Conservation (phyloP, 2,329 filamentous ascomycete genomes). For the Bimuria novae-zelandiae region DNA sequence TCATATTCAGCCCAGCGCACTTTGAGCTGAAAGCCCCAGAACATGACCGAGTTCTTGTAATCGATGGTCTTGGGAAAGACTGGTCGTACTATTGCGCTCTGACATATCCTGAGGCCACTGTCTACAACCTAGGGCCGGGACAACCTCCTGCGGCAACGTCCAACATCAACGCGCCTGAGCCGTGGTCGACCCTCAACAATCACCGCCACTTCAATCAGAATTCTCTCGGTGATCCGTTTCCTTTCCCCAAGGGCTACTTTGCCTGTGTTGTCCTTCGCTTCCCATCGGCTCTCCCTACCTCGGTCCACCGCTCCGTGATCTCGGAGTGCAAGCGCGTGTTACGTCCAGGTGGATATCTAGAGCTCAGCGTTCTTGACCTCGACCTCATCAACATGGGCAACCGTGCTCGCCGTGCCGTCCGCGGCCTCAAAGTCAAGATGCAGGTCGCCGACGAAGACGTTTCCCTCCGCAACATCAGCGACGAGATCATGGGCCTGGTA, state of each 20-base stretch:
- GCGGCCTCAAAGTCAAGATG: slow-evolving; percentile 72
- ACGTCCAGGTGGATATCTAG: slow-evolving; percentile 77
- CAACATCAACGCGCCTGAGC: slow-evolving; percentile 25
- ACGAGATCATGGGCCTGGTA: slow-evolving; percentile 66
- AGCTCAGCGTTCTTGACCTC: slow-evolving; percentile 76
- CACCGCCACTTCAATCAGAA: slow-evolving; percentile 75
- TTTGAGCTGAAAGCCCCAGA: slow-evolving; percentile 66
- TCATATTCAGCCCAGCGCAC: slow-evolving; percentile 79
- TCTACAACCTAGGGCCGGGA: slow-evolving; percentile 68
- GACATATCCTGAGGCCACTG: slow-evolving; percentile 73
- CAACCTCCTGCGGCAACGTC: slow-evolving; percentile 25
- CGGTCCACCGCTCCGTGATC: slow-evolving; percentile 71
- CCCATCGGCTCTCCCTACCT: slow-evolving; percentile 69
- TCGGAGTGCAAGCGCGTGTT: slow-evolving; percentile 77
- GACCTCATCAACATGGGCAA: slow-evolving; percentile 84
- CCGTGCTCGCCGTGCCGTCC: slow-evolving; percentile 68
- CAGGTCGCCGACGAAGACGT: slow-evolving; percentile 64
- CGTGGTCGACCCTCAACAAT: slow-evolving; percentile 58
- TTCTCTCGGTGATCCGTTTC: slow-evolving; percentile 68
- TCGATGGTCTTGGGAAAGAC: slow-evolving; percentile 86
- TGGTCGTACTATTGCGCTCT: slow-evolving; percentile 87
- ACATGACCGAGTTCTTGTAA: slow-evolving; percentile 71
- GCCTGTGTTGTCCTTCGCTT: slow-evolving; percentile 78
- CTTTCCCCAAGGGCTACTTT: slow-evolving; percentile 77
- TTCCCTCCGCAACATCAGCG: slow-evolving; percentile 60